Evolutionary conservation across 148 eudicot genomes (phyloP).

Genomic region (Linanthus parryae): DNA sequence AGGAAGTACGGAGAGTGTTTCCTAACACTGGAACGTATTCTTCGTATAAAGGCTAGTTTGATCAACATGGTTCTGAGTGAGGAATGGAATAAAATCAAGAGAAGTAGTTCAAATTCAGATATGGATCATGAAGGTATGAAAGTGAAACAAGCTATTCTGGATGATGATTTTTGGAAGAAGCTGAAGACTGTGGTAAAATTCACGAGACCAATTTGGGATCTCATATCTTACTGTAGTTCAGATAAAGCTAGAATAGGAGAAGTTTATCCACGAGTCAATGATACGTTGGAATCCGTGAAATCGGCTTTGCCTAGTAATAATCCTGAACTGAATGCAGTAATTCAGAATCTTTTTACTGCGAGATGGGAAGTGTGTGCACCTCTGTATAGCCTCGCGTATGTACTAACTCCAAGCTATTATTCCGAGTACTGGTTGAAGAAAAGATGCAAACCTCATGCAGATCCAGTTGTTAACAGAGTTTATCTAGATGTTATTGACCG

Average conservation of each 20-base stretch:
- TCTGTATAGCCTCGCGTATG: background rate
- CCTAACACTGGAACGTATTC: background rate
- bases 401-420: background rate
- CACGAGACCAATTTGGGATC: conserved; percentile 4
- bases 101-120: conserved; percentile 3
- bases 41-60: background rate
- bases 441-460: background rate
- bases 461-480: background rate
- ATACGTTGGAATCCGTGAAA: background rate
- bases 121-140: conserved; percentile 4
- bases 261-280: background rate
- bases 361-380: background rate
- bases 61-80: conserved; percentile 4
- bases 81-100: conserved; percentile 4
- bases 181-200: background rate
- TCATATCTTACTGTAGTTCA: conserved; percentile 2
- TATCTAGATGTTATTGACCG: background rate
- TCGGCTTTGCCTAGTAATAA: background rate
- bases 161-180: conserved; percentile 6
- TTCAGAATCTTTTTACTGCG: conserved; percentile 1
- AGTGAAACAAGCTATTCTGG: background rate
- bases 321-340: background rate
- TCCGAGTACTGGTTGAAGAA: background rate
- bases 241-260: conserved; percentile 6
- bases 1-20: background rate